Percentiles rank a stretch among this genome's conserved stretches.
Evolutionary conservation across 1,284 basidiomycete genomes (phyloP).

Genomic region (Boletus nobilissimus): DNA sequence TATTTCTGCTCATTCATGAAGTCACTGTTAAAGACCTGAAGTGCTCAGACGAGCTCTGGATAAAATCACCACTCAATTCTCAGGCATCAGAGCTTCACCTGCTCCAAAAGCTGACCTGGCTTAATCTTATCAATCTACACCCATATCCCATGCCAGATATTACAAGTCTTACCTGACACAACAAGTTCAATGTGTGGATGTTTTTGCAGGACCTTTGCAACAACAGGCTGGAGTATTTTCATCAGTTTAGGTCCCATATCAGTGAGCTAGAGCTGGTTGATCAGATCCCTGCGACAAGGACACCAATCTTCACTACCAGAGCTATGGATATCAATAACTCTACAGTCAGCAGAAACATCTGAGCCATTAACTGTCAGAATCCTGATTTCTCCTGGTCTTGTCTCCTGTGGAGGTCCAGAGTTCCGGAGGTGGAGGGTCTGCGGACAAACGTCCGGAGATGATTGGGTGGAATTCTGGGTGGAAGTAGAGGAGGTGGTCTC

Average conservation of each 20-base stretch:
- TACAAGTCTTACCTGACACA: too few relatives aligned
- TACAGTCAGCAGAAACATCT: conserved; percentile 10
- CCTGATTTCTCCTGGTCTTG: too few relatives aligned
- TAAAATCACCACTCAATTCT: conserved; percentile 11
- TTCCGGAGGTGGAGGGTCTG: too few relatives aligned
- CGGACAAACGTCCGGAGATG: too few relatives aligned
- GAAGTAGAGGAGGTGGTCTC: too few relatives aligned
- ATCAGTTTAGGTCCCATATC: not conserved
- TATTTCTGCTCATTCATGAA: conserved; percentile 36
- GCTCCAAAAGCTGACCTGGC: not conserved
- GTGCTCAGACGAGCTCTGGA: conserved; percentile 44
- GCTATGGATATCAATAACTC: conserved; percentile 14
- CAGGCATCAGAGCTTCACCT: not conserved
- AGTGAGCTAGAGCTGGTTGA: not conserved
- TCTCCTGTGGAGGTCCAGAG: too few relatives aligned
- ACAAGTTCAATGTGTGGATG: conserved; percentile 39
- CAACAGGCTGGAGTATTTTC: not conserved
- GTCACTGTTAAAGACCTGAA: conserved; percentile 37
- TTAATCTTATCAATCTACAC: not conserved
- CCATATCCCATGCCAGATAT: not conserved
- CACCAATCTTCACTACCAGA: not conserved
- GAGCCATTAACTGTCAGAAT: not conserved
- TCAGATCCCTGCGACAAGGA: not conserved
- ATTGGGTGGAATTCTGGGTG: too few relatives aligned
- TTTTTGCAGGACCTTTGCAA: conserved; percentile 24